phyloP scores from a whole-genome alignment of 352 stramenopile species.

The Pythium sp. region DNA sequence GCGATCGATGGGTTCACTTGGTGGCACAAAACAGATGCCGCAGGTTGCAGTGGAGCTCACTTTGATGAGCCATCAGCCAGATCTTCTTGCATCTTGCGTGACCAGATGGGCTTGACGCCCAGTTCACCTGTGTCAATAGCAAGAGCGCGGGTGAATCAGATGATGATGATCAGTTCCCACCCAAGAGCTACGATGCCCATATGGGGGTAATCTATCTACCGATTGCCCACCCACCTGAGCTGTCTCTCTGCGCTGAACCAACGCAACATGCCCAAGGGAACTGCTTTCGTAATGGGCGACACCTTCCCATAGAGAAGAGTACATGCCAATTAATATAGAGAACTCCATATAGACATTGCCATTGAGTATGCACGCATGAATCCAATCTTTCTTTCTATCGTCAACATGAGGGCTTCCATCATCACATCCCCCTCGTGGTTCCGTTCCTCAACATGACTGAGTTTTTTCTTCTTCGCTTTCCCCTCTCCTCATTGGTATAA shows the following conservation, averaged over 20 bases:
- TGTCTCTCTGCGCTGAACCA: background rate
- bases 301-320: background rate
- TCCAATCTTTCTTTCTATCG: background rate
- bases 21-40: background rate
- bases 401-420: background rate
- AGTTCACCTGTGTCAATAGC: background rate
- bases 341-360: background rate
- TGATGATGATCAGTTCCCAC: background rate
- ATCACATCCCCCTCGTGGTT: background rate
- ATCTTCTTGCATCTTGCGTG: background rate
- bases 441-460: background rate
- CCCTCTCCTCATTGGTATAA: background rate
- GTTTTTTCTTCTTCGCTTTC: background rate
- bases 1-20: background rate
- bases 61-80: background rate
- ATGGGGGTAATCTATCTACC: background rate
- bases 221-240: background rate
- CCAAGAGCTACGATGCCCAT: background rate
- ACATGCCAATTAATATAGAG: background rate
- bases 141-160: background rate
- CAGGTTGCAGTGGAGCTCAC: background rate
- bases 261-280: background rate
- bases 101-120: background rate
- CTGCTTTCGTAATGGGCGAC: background rate
- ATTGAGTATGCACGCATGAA: background rate